Evolutionary conservation across 495 filamentous ascomycete species (phyloP).

Genomic region (Lepidopterella palustris): DNA sequence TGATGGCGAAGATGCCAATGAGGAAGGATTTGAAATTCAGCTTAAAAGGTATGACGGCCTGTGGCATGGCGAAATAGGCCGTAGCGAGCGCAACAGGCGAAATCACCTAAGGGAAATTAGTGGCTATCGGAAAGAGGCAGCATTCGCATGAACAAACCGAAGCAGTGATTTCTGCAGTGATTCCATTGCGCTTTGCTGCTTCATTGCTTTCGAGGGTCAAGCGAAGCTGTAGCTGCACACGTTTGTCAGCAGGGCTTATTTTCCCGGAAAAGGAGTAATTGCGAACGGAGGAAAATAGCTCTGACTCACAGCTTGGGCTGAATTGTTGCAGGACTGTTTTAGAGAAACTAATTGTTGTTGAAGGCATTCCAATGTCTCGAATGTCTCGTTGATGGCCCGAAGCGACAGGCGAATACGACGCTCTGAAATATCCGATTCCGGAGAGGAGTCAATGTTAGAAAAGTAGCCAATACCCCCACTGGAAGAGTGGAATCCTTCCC

Average conservation of each 20-base stretch:
- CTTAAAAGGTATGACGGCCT: not conserved
- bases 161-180: not conserved
- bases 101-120: no score
- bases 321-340: not conserved
- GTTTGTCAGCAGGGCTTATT: not conserved
- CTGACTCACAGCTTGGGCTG: not conserved
- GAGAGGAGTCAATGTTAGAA: not conserved
- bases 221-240: not conserved
- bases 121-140: not conserved
- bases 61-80: slow-evolving; percentile 3
- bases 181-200: not conserved
- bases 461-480: slow-evolving; percentile 7
- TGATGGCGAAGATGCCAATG: not conserved
- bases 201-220: slow-evolving; percentile 1
- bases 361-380: not conserved
- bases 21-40: slow-evolving; percentile 7
- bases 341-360: not conserved
- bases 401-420: not conserved
- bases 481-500: not conserved
- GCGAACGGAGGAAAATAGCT: no score
- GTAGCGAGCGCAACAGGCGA: slow-evolving; percentile 1
- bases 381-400: not conserved
- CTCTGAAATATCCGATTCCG: not conserved
- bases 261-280: no score
- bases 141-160: not conserved